Percentiles rank a stretch among this genome's conserved stretches.
phyloP scores from a whole-genome alignment of 805 yeast genomes.

The Torulaspora quercuum region DNA sequence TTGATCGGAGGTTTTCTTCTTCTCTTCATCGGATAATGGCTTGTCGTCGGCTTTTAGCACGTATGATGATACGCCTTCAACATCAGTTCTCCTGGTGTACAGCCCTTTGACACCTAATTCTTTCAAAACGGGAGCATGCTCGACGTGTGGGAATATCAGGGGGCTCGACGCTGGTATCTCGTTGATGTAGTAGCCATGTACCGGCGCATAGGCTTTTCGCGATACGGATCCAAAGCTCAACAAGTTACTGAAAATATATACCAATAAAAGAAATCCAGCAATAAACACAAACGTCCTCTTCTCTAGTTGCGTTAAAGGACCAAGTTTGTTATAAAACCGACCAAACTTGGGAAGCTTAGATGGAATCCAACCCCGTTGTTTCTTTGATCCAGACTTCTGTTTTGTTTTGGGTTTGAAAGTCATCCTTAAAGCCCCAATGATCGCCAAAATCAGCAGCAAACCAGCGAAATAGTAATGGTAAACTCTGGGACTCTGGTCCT shows the following conservation, averaged over 20 bases:
- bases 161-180: constrained; percentile 50
- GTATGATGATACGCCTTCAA: constrained; percentile 42
- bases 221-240: constrained; percentile 16
- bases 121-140: constrained; percentile 59
- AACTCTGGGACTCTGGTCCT: not conserved
- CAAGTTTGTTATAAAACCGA: constrained; percentile 1
- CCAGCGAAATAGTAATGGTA: constrained; percentile 2
- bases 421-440: constrained; percentile 25
- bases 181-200: constrained; percentile 44
- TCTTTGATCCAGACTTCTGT: constrained; percentile 15
- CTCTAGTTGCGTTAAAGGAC: constrained; percentile 4
- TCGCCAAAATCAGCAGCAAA: constrained; percentile 18
- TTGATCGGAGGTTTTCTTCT: constrained; percentile 35
- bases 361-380: constrained; percentile 11
- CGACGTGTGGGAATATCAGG: constrained; percentile 70
- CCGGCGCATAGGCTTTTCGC: constrained; percentile 25
- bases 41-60: constrained; percentile 40
- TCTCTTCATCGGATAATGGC: constrained; percentile 40
- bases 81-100: constrained; percentile 47
- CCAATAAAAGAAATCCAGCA: constrained; percentile 12
- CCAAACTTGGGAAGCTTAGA: constrained; percentile 1
- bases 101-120: constrained; percentile 53
- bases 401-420: constrained; percentile 32
- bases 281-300: constrained; percentile 9
- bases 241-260: constrained; percentile 22